A percentile compares a stretch with the other conserved stretches of the same genome.
Evolutionary conservation across 2,329 filamentous ascomycete genomes (phyloP).

Genomic region (Pseudocercospora macadamiae): DNA sequence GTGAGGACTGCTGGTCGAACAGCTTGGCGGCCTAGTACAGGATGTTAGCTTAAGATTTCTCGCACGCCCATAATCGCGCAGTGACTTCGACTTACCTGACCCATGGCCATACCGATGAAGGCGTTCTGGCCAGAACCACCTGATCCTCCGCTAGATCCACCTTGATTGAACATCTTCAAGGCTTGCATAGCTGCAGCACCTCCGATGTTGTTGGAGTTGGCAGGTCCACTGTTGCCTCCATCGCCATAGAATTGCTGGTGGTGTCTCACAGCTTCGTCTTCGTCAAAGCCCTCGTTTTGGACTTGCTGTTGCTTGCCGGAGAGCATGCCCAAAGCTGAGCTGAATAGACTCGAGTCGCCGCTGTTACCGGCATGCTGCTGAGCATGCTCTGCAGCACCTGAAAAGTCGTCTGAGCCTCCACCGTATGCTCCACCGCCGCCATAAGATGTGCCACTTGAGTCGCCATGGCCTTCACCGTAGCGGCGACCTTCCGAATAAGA

Average conservation of each 20-base stretch:
- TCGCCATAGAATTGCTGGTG: constrained; percentile 75
- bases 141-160: constrained; percentile 34
- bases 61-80: background rate
- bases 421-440: constrained; percentile 43
- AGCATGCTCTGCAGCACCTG: constrained; percentile 59
- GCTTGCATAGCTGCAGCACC: constrained; percentile 79
- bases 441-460: constrained; percentile 48
- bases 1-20: constrained; percentile 60
- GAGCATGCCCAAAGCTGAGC: constrained; percentile 58
- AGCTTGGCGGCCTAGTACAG: constrained; percentile 73
- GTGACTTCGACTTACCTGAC: background rate
- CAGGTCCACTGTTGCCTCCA: constrained; percentile 52
- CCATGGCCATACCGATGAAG: constrained; percentile 63
- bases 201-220: constrained; percentile 56
- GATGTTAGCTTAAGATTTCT: background rate
- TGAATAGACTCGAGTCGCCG: constrained; percentile 59
- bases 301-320: constrained; percentile 56
- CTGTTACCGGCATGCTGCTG: constrained; percentile 55
- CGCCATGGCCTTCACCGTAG: constrained; percentile 37
- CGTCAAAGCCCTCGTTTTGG: constrained; percentile 59
- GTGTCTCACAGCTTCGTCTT: constrained; percentile 68
- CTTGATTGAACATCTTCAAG: constrained; percentile 69
- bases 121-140: constrained; percentile 67
- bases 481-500: constrained; percentile 33
- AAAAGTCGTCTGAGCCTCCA: constrained; percentile 55